Evolutionary conservation across 2,329 filamentous ascomycete species (phyloP), one percentile per base, ranked within the genome.

Genomic region (Geosmithia putterillii): DNA sequence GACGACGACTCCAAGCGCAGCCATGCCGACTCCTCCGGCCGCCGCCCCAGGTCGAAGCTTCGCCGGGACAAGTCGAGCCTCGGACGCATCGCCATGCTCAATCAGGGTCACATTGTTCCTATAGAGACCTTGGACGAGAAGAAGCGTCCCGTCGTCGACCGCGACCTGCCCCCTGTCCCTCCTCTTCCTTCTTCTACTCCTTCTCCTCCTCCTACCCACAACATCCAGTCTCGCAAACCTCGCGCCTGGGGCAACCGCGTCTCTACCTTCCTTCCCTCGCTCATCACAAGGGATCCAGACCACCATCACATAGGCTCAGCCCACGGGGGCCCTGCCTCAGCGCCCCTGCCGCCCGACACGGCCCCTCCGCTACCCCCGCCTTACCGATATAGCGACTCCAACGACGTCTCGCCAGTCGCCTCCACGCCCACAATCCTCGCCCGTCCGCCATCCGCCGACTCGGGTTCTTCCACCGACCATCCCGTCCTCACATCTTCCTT

Each of bases 241-340:
- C 56, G 52, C 43, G 58, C 53, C 35, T 66, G 62, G 63, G 51
- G 55, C 44, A 51, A 55, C 41, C 61, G 62, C 45, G 46, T 63
- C 38, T 63, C 61, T 37, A 55, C 58, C 18, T 51, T 64, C 37
- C 51, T 64, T 40, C 63, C 61, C 40, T 57, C 59, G 50, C 63
- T 67, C 56, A 65, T 59, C 40, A 43, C 57, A 28, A 38, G 28
- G 21, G 41, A 43, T 23, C 25, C 25, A 46, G 44, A 46, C 41
- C 18, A 37, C 18, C 19, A 21, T 12, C 21, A 47, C 36, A 59
- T 53, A 40, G 15, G 10, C 12, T n/a, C n/a, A n/a, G n/a, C n/a
- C n/a, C n/a, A n/a, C n/a, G n/a, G n/a, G n/a, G n/a, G n/a, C n/a
- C n/a, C n/a, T n/a, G n/a, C n/a, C n/a, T n/a, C n/a, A n/a, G n/a